Evolutionary conservation across 805 yeast genomes (phyloP).

Genomic region (Spathaspora boniae): DNA sequence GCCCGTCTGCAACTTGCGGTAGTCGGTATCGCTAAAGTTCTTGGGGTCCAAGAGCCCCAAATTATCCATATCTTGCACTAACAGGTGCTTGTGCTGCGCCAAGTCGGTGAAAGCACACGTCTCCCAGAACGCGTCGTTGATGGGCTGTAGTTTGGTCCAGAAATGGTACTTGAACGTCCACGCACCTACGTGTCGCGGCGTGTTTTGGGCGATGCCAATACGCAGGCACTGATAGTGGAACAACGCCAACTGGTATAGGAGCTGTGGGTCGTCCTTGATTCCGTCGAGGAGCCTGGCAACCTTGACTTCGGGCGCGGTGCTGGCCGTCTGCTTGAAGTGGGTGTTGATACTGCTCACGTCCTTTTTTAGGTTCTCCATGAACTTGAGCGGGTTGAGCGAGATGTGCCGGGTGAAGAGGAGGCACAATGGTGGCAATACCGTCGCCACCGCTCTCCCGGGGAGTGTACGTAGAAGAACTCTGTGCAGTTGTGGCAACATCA

Average conservation of each 20-base stretch:
- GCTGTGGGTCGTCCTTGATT: slow-evolving; percentile 25
- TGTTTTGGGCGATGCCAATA: slow-evolving; percentile 22
- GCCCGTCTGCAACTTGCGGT: slow-evolving; percentile 26
- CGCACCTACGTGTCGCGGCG: slow-evolving; percentile 10
- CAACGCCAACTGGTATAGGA: slow-evolving; percentile 25
- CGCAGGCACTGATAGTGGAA: slow-evolving; percentile 30
- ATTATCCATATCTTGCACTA: slow-evolving; percentile 19
- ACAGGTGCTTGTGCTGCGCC: slow-evolving; percentile 26
- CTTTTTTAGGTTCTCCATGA: neutral
- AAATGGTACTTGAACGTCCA: slow-evolving; percentile 20
- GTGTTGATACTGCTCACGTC: slow-evolving; percentile 1
- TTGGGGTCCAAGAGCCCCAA: slow-evolving; percentile 40
- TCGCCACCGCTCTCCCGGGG: neutral
- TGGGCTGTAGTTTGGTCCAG: slow-evolving; percentile 20
- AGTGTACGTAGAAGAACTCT: neutral
- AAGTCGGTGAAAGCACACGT: slow-evolving; percentile 26
- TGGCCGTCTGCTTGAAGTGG: neutral
- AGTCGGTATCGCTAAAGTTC: slow-evolving; percentile 26
- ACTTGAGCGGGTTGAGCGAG: neutral
- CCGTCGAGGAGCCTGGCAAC: slow-evolving; percentile 20
- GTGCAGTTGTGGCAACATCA: too few species aligned
- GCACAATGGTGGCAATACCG: neutral
- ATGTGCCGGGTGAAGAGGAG: neutral
- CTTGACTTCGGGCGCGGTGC: slow-evolving; percentile 18
- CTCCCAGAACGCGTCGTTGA: slow-evolving; percentile 38